Evolutionary conservation across 1,284 basidiomycete genomes (phyloP), one percentile per base, ranked within the genome.

Genomic region (Irpex rosettiformis): DNA sequence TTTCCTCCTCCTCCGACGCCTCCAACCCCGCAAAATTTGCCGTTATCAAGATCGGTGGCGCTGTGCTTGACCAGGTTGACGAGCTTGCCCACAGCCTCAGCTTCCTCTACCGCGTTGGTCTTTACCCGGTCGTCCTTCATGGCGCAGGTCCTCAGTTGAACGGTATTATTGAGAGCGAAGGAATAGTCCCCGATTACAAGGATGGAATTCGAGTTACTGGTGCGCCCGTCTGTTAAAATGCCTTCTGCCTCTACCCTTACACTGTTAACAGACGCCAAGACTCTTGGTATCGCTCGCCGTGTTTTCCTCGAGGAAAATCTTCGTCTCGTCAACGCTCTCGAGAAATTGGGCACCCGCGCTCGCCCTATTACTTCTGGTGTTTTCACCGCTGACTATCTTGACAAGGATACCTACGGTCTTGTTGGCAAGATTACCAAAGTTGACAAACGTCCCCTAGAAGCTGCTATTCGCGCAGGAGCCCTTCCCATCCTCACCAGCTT

Each of bases 251-350:
- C n/a, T n/a, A n/a, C n/a, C n/a, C n/a, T n/a, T n/a, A n/a, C n/a
- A n/a, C n/a, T 13, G 11, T 33, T 10, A 18, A 18, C 66, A 93
- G 94, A 96, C 69, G 85, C 93, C 30, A 94, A 93, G 75, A 97
- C 95, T 0, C 87, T 98, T 29, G 85, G 91, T 64, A 87, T 97
- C 60, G 96, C 95, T 37, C 92, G 95, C 61, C 86, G 91, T n/a
- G 94, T 97, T 42, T 98, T 98, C 80, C 82, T 96, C 37, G 94
- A 96, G 70, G 93, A 97, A 76, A 98, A 98, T 75, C 80, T 97
- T 66, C 93, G 91, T 70, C 88, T 98, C 61, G 95, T 97, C 24
- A 84, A 81, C 25, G 93, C 94, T 0, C 84, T 98, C 58, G 95
- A 98, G 74, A 87, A 87, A 64, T 87, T 96, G 54, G 96, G 95